Evolutionary conservation across 192 early-diverging fungal species (phyloP).

Genomic region (Martensiomyces pterosporus): DNA sequence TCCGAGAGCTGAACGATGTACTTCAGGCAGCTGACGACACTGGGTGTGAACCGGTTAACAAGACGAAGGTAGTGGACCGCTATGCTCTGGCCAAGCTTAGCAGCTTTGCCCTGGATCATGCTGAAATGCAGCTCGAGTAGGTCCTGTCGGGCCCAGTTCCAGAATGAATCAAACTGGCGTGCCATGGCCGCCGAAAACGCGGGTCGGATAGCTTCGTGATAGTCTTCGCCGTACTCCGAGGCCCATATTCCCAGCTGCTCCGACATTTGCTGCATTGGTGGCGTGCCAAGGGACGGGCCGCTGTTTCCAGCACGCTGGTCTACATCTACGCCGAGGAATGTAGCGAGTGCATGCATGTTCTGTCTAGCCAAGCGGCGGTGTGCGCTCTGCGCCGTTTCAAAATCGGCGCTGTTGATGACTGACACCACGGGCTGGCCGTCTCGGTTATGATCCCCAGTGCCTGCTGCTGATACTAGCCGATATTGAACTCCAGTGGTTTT

Average conservation of each 20-base stretch:
- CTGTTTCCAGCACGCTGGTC: constrained; percentile 59
- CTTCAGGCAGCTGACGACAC: constrained; percentile 69
- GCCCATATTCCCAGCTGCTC: too few relatives aligned
- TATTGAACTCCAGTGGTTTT: constrained; percentile 64
- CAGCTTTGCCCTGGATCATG: constrained; percentile 74
- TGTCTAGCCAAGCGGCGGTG: constrained; percentile 65
- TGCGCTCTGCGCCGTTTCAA: constrained; percentile 70
- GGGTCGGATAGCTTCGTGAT: constrained; percentile 79
- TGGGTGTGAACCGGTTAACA: constrained; percentile 79
- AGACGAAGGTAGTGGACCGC: constrained; percentile 76
- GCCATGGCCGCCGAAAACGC: constrained; percentile 73
- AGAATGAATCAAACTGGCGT: constrained; percentile 86
- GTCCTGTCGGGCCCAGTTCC: constrained; percentile 82
- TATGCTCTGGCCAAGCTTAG: constrained; percentile 75
- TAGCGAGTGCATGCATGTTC: constrained; percentile 75
- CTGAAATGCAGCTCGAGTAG: constrained; percentile 61
- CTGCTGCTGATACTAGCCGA: constrained; percentile 5
- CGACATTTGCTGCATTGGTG: too few relatives aligned
- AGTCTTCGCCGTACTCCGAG: constrained; percentile 77
- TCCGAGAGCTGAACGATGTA: constrained; percentile 67
- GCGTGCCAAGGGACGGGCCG: too few relatives aligned
- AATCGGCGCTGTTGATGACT: constrained; percentile 84
- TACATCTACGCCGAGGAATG: constrained; percentile 63
- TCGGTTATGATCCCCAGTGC: too few relatives aligned
- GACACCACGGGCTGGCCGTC: constrained; percentile 32